These are phyloP conservation scores for Suillus americanus DNA, from an alignment of 768 basidiomycete species.

Conservation along the genomic window DNA sequence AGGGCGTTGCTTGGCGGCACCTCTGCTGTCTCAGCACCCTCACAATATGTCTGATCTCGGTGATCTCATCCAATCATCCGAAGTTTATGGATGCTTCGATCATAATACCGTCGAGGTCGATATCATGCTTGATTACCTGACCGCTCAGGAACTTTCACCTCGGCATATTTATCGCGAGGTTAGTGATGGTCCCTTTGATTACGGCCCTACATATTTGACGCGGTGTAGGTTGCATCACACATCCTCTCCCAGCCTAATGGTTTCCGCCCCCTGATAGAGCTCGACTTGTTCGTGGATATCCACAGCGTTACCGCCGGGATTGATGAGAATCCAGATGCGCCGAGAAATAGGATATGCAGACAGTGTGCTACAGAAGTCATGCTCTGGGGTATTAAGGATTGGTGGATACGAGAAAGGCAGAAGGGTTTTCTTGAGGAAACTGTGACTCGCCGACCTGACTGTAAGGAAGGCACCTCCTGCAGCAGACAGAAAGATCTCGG, in stretches of 20 bases:
- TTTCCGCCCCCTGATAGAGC: conserved; percentile 67
- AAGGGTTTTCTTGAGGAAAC: conserved; percentile 61
- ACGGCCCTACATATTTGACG: conserved; percentile 8
- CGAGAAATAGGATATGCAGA: conserved; percentile 66
- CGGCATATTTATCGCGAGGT: conserved; percentile 79
- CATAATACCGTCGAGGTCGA: conserved; percentile 81
- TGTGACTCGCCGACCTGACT: conserved; percentile 64
- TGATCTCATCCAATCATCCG: conserved; percentile 76
- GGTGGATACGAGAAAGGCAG: conserved; percentile 80
- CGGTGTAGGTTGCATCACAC: conserved; percentile 57
- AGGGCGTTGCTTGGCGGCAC: conserved; percentile 64
- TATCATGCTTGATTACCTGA: conserved; percentile 79
- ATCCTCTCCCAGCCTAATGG: conserved; percentile 59
- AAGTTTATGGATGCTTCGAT: conserved; percentile 79
- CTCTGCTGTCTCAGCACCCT: conserved; percentile 60
- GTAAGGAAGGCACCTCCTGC: conserved; percentile 62
- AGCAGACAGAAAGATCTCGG: conserved; percentile 64
- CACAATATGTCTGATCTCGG: conserved; percentile 64
- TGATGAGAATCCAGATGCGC: conserved; percentile 56
- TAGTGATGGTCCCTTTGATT: conserved; percentile 16
- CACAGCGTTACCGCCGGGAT: conserved; percentile 55
- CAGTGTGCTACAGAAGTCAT: conserved; percentile 74
- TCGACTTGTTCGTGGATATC: conserved; percentile 69
- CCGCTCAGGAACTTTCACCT: conserved; percentile 59
- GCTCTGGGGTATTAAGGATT: conserved; percentile 73